phyloP scores from a whole-genome alignment of 345 rosid species.

The Brassica rapa region DNA sequence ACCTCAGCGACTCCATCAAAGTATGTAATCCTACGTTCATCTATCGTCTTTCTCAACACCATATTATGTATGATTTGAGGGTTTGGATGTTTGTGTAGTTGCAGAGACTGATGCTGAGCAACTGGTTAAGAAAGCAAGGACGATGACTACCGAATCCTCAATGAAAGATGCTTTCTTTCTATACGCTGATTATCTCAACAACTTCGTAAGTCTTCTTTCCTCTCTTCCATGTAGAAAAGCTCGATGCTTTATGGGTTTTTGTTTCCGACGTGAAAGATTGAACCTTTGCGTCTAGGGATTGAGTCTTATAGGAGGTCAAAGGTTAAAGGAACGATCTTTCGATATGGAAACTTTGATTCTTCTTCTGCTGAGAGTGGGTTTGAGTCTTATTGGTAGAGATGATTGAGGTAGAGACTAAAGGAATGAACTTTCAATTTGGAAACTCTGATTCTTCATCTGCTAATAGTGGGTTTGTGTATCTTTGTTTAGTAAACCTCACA shows the following conservation, averaged over 20 bases:
- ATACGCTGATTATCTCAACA: conserved; percentile 66
- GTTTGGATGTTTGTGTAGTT: conserved; percentile 4
- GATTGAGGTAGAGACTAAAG: background rate
- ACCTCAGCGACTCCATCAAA: conserved; percentile 49
- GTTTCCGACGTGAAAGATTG: background rate
- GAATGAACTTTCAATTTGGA: background rate
- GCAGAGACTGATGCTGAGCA: conserved; percentile 48
- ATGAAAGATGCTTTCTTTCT: conserved; percentile 57
- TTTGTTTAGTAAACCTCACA: background rate
- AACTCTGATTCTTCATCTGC: background rate
- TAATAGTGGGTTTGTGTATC: background rate
- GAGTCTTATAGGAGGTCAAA: background rate
- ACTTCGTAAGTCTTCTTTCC: conserved; percentile 46
- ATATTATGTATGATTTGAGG: no score
- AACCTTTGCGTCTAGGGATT: background rate
- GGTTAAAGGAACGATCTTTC: no score
- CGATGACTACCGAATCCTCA: conserved; percentile 48
- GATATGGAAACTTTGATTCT: no score
- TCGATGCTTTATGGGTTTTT: background rate
- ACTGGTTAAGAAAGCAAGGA: conserved; percentile 47
- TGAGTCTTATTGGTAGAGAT: background rate
- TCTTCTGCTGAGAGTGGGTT: background rate
- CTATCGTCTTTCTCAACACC: background rate
- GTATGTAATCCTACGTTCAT: conserved; percentile 21
- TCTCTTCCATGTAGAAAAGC: background rate